Evolutionary conservation across 2,329 filamentous ascomycete genomes (phyloP).

Genomic region (Fusarium tupiense): DNA sequence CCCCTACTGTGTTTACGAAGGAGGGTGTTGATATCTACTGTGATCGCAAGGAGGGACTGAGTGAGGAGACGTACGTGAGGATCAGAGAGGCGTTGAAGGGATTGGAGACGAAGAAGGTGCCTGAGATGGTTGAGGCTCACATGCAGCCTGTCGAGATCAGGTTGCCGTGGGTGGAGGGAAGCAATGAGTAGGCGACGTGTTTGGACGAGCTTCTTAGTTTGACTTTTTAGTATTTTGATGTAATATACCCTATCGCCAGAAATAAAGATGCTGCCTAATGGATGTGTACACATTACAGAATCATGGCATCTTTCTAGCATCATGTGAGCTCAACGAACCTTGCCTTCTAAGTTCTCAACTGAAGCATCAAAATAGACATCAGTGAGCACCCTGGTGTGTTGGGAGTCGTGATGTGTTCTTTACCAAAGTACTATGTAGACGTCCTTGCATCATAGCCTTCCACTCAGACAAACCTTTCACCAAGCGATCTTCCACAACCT

Average conservation of each 20-base stretch:
- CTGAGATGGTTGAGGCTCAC: slow-evolving; percentile 57
- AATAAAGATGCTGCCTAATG: not conserved
- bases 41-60: slow-evolving; percentile 68
- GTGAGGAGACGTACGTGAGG: slow-evolving; percentile 62
- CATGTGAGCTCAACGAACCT: not conserved
- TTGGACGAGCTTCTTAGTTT: not conserved
- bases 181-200: not conserved
- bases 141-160: slow-evolving; percentile 63
- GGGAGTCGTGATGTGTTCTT: not conserved
- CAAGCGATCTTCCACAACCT: not conserved
- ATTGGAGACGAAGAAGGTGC: slow-evolving; percentile 64
- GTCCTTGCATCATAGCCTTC: not conserved
- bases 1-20: slow-evolving; percentile 83
- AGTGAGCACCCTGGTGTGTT: not conserved
- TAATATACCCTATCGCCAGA: slow-evolving; percentile 17
- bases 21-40: slow-evolving; percentile 84
- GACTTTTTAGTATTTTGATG: not conserved
- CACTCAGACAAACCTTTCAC: not conserved
- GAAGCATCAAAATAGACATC: not conserved
- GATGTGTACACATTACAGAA: not conserved
- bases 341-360: not conserved
- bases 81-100: slow-evolving; percentile 63
- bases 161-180: slow-evolving; percentile 58
- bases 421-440: not conserved
- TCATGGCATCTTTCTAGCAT: not conserved